Base-by-base conservation (phyloP, 2,329 filamentous ascomycete species). In the Aspergillus sp. region DNA sequence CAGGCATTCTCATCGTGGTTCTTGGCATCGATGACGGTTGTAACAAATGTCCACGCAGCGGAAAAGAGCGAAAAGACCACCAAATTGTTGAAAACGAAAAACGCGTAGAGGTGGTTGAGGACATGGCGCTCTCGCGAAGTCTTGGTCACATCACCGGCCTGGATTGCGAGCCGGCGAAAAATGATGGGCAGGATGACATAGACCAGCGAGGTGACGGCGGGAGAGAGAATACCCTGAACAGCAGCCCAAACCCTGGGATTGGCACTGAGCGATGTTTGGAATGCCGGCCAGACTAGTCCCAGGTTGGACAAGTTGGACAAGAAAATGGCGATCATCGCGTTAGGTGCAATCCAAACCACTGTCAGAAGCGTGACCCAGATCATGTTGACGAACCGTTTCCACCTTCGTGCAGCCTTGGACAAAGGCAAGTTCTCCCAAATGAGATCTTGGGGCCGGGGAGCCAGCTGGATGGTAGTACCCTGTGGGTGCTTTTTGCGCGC, bases 81-180 rank as follows among this genome's bases (percentile, higher is more conserved):
- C 43, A 98, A 69, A 61, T 97, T 97, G 78, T 98, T 98, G 75
- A 98, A 90, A 41, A 96, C 81, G 67, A 98, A 98, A 72, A 98
- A 98, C 12, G 87, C 79, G 68, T 94, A 98, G 2, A 98, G 77
- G 66, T 95, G 94, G 50, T 82, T 83, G 46, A 93, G 78, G 41
- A 98, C 93, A 65, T 97, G 91, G 28, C 89, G 79, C 64, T 98
- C 93, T 43, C 93, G 82, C 27, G 88, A 88, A 0, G 88, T 95
- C 70, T 97, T 98, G 38, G 89, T 95, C 52, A 86, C 78, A 61
- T 97, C 91, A 51, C 93, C 93, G 5, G 88, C 86, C 53, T 81
- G 81, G 48, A 90, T 85, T 5, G 89, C 86, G 32, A 98, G 75
- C 19, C 88, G 84, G 44, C 93, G 86, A 74, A 98, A 97, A 57